Evolutionary conservation across 139 green algal species (phyloP), one percentile per base, ranked within the genome.

Genomic region (Chlorella sorokiniana): DNA sequence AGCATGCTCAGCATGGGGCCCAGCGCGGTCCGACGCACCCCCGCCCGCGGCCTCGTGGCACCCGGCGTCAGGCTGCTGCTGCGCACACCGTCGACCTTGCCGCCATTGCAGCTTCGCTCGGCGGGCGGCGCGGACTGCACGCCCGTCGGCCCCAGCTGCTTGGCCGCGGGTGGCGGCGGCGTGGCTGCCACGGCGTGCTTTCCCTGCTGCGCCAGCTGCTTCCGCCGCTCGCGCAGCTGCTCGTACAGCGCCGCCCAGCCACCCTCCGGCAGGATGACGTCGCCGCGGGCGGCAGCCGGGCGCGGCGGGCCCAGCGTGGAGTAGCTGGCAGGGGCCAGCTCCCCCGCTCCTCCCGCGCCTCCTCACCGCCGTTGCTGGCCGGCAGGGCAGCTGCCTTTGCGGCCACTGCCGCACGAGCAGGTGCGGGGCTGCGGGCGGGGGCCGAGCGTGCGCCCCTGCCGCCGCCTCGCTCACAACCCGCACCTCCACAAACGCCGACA

Each of bases 1-100:
- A 88, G 44, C 69, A 87, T 76, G 52, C 80, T 69, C 38, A 88
- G 69, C 67, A 88, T 87, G 38, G 83, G 77, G 4, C 83, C 83
- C 54, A 88, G 65, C 10, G 77, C 83, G 0, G 83, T 83, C 27
- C 54, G 56, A 41, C 81, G 73, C 29, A 82, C 80, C 33, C 76
- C 76, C 3, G 62, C 82, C 37, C 82, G 62, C 3, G 81, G 73
- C 67, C 81, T 45, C 1, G 59, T 82, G 10, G 75, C 81, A 3
- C 81, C 81, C 33, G 81, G 79, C 1, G 64, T 87, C 77, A 82
- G 63, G 25, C 76, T 69, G 52, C 73, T 35, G 54, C 65, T 81
- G 76, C 33, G n/a, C 64, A 22, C 78, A 1, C 3, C 35, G 33
- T 37, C 27, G 35, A 25, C 51, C 4, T n/a, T 33, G 38, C 33